Conservation (phyloP, 2,329 filamentous ascomycete species). For the Zymoseptoria crescenta region DNA sequence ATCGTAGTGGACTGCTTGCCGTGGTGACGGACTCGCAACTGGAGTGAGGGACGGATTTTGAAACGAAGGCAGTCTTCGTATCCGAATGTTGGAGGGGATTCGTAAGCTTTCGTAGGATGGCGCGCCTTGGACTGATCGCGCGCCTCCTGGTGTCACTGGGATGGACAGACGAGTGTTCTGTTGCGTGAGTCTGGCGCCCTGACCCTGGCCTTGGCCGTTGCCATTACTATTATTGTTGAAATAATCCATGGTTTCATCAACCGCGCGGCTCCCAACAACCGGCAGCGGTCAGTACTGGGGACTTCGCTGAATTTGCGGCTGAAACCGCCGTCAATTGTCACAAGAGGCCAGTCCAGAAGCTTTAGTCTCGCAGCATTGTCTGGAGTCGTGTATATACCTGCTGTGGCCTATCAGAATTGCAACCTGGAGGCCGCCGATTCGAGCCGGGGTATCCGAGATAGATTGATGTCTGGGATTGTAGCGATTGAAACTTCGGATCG, state of each 20-base stretch:
- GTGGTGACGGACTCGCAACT: conserved; percentile 5
- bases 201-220: conserved; percentile 1
- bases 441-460: neutral
- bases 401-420: neutral
- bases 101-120: conserved; percentile 25
- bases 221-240: conserved; percentile 11
- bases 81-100: conserved; percentile 26
- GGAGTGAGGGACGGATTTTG: conserved; percentile 12
- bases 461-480: neutral
- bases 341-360: neutral
- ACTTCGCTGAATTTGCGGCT: neutral
- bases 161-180: conserved; percentile 12
- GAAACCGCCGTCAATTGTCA: neutral
- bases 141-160: conserved; percentile 10
- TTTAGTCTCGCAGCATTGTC: neutral
- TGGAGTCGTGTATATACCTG: neutral
- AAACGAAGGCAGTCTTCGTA: conserved; percentile 24
- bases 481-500: neutral
- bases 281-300: neutral
- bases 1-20: conserved; percentile 8
- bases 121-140: conserved; percentile 12
- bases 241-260: conserved; percentile 19
- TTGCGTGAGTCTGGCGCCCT: conserved; percentile 8
- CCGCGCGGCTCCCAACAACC: neutral
- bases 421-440: neutral